Evolutionary conservation across 441 rosid genomes (phyloP), one percentile per base, ranked within the genome.

Genomic region (Oxalis stricta): DNA sequence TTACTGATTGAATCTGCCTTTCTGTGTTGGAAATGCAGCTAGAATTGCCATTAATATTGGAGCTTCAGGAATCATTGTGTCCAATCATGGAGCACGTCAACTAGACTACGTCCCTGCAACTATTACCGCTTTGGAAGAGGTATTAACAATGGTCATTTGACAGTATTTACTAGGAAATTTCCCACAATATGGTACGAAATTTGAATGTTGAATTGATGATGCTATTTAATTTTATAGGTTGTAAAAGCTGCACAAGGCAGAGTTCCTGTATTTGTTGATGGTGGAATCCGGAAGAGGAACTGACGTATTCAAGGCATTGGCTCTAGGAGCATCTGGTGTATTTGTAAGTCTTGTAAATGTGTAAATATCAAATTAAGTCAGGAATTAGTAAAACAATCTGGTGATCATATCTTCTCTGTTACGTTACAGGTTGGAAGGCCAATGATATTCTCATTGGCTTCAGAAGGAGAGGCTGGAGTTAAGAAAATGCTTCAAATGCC

Each of bases 281-380:
- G 95, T n/a, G 97, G 97, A 10, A 75, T 88, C 49, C 84, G 95
- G n/a, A 11, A 93, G 94, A 18, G 97, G 97, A 54, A 88, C 95
- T 1, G 94, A 88, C 65, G 95, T 88, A 38, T 88, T 88, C 64
- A 88, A 91, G 71, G 96, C 98, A 24, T 59, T 91, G 61, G 98
- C 98, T 46, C 73, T 91, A 8, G 98, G 98, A 33, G 96, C 98
- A 17, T 75, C 93, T 8, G 98, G 93, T 56, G 63, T 91, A 54
- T 86, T 91, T 67, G 99, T 91, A 66, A 70, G 99, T 61, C 29
- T 10, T 38, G 45, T 16, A 9, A 6, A 39, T 21, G 12, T 14
- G 29, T 24, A 24, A 24, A 26, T 2, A 26, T 6, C 3, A 6
- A 8, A 6, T 24, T 24, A 24, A 24, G 31, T 6, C 10, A 26